Evolutionary conservation across 768 basidiomycete genomes (phyloP).

Genomic region (Suillus bovinus): DNA sequence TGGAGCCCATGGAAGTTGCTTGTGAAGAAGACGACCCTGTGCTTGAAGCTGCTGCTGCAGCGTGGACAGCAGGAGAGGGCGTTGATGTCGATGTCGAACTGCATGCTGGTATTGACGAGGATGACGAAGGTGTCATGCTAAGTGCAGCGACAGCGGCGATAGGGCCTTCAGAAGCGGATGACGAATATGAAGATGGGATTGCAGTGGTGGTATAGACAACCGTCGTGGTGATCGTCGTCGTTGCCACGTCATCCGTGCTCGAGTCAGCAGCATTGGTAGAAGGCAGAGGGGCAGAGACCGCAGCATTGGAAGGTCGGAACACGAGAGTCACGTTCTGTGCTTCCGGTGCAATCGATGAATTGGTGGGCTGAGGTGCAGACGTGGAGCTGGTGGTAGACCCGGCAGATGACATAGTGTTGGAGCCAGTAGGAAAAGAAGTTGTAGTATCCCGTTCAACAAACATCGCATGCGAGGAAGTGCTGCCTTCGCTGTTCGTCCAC

Average conservation of each 20-base stretch:
- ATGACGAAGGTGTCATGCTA: not conserved
- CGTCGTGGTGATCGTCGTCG: conserved; percentile 31
- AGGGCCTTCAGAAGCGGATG: conserved; percentile 9
- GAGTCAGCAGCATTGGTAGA: not conserved
- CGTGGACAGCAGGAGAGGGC: not conserved
- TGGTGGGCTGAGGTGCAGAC: conserved; percentile 15
- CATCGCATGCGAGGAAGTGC: not conserved
- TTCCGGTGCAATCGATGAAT: conserved; percentile 11
- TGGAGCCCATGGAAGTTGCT: not conserved
- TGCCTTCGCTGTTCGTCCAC: conserved; percentile 34
- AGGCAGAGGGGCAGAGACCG: conserved; percentile 21
- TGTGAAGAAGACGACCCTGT: not conserved
- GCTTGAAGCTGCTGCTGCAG: not conserved
- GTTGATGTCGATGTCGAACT: not conserved
- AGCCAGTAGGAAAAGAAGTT: conserved; percentile 13
- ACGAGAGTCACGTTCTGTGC: conserved; percentile 49
- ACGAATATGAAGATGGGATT: conserved; percentile 14
- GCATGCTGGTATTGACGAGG: not conserved
- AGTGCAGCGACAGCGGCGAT: conserved; percentile 4
- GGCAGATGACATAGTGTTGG: conserved; percentile 7
- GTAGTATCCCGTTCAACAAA: conserved; percentile 11
- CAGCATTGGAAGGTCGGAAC: conserved; percentile 44
- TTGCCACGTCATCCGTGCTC: not conserved
- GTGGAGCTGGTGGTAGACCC: conserved; percentile 18
- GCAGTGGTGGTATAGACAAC: conserved; percentile 15